Percentiles rank a stretch among this genome's conserved stretches.
Conservation (phyloP, 768 basidiomycete genomes). For the Hypsizygus marmoreus region DNA sequence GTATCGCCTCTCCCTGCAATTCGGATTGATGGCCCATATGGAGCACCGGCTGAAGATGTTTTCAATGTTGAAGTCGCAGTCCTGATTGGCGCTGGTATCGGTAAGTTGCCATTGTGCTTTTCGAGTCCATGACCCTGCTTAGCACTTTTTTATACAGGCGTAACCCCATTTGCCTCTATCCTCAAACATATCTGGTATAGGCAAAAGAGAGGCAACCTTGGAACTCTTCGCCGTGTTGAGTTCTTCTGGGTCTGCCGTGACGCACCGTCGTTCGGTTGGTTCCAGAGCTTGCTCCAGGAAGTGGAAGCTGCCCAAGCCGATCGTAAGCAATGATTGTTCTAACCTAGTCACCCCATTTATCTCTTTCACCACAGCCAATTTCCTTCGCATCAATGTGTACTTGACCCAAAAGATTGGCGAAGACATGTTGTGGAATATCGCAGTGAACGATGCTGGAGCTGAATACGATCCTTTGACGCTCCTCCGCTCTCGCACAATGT, state of each 20-base stretch:
- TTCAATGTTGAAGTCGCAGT: constrained; percentile 85
- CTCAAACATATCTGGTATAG: constrained; percentile 96
- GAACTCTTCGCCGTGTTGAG: constrained; percentile 84
- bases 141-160: constrained; percentile 45
- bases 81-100: constrained; percentile 93
- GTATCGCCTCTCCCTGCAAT: constrained; percentile 63
- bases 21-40: constrained; percentile 89
- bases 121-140: constrained; percentile 4
- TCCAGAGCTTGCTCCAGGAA: constrained; percentile 85
- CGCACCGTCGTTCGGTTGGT: constrained; percentile 98
- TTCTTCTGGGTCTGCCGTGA: constrained; percentile 96
- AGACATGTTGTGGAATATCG: constrained; percentile 91
- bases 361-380: constrained; percentile 63
- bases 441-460: constrained; percentile 82
- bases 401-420: constrained; percentile 84
- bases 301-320: constrained; percentile 88
- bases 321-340: constrained; percentile 64
- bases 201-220: constrained; percentile 75
- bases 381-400: constrained; percentile 90
- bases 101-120: constrained; percentile 40
- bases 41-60: constrained; percentile 91
- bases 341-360: background rate
- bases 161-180: constrained; percentile 94
- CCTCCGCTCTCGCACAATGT: constrained; percentile 86
- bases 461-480: constrained; percentile 90